Conservation (phyloP, 768 basidiomycete genomes). For the Ramaria rubella region DNA sequence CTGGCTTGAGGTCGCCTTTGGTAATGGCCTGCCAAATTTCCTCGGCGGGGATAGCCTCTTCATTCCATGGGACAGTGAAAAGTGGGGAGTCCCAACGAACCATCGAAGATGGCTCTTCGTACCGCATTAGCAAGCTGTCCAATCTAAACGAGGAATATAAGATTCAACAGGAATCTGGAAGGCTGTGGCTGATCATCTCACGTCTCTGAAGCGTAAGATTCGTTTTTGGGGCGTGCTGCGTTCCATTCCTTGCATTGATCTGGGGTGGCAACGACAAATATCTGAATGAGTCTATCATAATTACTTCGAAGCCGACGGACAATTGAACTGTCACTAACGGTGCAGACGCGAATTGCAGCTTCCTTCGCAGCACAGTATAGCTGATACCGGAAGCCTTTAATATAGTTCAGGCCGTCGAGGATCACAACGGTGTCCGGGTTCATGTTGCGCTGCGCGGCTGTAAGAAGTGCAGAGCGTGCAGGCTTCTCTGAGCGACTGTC, state of each 20-base stretch:
- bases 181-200: constrained; percentile 30
- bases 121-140: constrained; percentile 80
- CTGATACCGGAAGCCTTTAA: constrained; percentile 98
- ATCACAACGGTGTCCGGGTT: constrained; percentile 72
- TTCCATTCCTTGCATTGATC: constrained; percentile 81
- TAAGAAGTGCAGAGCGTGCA: constrained; percentile 76
- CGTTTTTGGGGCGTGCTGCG: constrained; percentile 36
- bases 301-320: constrained; percentile 5
- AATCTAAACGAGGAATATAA: constrained; percentile 40
- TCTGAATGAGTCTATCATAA: constrained; percentile 34
- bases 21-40: constrained; percentile 80
- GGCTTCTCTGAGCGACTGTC: constrained; percentile 83
- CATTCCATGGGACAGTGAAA: constrained; percentile 76
- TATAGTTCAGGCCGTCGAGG: constrained; percentile 90
- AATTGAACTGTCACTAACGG: constrained; percentile 45
- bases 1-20: constrained; percentile 74
- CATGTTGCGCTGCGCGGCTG: constrained; percentile 72
- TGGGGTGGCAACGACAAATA: constrained; percentile 68
- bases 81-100: constrained; percentile 98
- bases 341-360: constrained; percentile 75
- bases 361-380: constrained; percentile 95
- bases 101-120: constrained; percentile 96
- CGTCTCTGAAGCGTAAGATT: constrained; percentile 66
- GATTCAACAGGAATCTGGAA: constrained; percentile 9
- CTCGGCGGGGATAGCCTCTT: constrained; percentile 54